Conservation (phyloP, 1,284 basidiomycete species). For the Boletus calvinii region DNA sequence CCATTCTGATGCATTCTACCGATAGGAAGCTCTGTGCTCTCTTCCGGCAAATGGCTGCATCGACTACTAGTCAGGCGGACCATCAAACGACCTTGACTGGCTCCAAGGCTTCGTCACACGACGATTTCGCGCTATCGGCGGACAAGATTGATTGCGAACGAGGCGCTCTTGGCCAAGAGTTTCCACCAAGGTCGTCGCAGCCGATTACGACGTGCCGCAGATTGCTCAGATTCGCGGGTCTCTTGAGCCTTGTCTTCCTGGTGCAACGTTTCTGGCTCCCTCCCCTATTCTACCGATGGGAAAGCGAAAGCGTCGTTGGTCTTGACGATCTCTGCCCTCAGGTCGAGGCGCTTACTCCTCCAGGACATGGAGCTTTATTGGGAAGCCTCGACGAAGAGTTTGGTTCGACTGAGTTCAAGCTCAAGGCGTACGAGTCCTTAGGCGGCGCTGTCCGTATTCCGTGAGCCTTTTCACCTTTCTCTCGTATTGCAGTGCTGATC, state of each 20-base stretch:
- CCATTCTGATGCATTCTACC: not conserved
- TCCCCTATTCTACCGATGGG: not conserved
- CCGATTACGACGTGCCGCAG: not conserved
- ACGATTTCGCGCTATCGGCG: not conserved
- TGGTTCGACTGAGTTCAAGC: slow-evolving; percentile 36
- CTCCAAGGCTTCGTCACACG: not conserved
- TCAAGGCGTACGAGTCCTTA: slow-evolving; percentile 41
- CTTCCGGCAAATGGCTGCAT: slow-evolving; percentile 7
- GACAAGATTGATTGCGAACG: slow-evolving; percentile 17
- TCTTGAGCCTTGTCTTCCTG: slow-evolving; percentile 16
- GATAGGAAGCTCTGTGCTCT: slow-evolving; percentile 11
- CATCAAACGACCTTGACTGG: not conserved
- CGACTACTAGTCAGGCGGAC: not conserved
- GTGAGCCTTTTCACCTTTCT: slow-evolving; percentile 27
- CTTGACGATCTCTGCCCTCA: slow-evolving; percentile 34
- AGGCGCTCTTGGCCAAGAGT: not conserved
- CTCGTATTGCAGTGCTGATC: not conserved
- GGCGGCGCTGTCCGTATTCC: slow-evolving; percentile 46
- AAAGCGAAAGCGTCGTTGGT: not conserved
- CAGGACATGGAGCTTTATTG: slow-evolving; percentile 30
- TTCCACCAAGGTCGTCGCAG: not conserved
- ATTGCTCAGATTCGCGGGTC: slow-evolving; percentile 2
- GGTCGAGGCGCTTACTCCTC: slow-evolving; percentile 31
- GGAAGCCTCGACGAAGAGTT: slow-evolving; percentile 37
- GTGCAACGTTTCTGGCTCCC: slow-evolving; percentile 7